Conservation (phyloP, 768 basidiomycete species). For the Infundibulicybe gibba region DNA sequence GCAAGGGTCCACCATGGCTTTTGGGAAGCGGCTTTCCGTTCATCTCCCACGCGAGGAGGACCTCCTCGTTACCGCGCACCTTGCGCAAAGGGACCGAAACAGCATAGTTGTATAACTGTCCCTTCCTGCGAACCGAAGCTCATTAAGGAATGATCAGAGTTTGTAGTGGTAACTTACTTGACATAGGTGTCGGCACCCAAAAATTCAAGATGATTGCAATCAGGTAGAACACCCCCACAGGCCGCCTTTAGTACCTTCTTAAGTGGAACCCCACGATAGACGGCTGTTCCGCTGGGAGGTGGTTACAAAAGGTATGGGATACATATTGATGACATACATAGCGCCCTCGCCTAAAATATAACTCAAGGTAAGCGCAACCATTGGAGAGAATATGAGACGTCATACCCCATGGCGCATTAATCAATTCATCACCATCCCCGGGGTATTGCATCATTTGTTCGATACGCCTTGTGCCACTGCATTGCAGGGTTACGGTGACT, state of each 20-base stretch:
- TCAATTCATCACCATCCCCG: conserved; percentile 51
- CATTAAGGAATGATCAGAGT: neutral
- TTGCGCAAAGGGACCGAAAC: conserved; percentile 49
- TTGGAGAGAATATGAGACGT: neutral
- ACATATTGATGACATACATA: conserved; percentile 28
- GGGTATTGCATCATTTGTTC: conserved; percentile 51
- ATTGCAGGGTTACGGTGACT: conserved; percentile 52
- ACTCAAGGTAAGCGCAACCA: neutral
- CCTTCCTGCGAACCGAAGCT: conserved; percentile 18
- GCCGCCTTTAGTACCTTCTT: conserved; percentile 52
- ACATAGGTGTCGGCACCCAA: conserved; percentile 58
- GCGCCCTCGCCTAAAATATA: conserved; percentile 37
- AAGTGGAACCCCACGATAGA: conserved; percentile 48
- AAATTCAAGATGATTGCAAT: conserved; percentile 50
- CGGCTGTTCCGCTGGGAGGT: conserved; percentile 39
- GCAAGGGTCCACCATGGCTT: conserved; percentile 65
- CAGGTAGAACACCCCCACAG: conserved; percentile 44
- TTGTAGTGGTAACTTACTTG: conserved; percentile 27
- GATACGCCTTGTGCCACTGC: conserved; percentile 49
- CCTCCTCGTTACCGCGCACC: conserved; percentile 42
- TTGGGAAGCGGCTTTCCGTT: conserved; percentile 56
- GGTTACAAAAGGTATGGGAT: neutral
- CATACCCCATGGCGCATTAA: conserved; percentile 47
- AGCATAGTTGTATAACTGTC: conserved; percentile 32
- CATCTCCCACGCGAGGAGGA: conserved; percentile 52